phyloP scores from a whole-genome alignment of 352 stramenopile species.

The Pythium apleroticum region DNA sequence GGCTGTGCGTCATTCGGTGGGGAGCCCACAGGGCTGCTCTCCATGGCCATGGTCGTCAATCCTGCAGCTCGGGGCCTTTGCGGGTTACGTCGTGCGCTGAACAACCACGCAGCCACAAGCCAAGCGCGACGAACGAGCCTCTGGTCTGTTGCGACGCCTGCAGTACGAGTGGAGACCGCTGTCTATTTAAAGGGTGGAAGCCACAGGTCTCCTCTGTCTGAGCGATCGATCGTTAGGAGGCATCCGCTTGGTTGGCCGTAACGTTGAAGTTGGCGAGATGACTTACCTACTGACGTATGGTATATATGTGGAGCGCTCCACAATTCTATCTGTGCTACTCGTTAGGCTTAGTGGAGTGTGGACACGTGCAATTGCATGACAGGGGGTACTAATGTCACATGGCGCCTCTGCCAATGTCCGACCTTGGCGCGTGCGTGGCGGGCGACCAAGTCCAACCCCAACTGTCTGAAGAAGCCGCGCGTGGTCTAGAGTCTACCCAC shows the following conservation, averaged over 20 bases:
- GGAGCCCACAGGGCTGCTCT: neutral
- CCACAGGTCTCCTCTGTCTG: neutral
- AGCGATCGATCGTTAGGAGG: neutral
- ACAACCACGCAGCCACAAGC: neutral
- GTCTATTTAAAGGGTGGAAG: neutral
- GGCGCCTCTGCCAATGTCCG: slow-evolving; percentile 15
- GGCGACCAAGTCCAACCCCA: neutral
- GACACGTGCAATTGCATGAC: slow-evolving; percentile 1
- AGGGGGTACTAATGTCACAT: neutral
- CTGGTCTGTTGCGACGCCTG: neutral
- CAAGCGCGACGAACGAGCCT: neutral
- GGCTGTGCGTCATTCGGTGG: neutral
- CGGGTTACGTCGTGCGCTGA: neutral
- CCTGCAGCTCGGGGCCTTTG: neutral
- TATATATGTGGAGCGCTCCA: slow-evolving; percentile 5
- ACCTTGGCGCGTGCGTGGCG: slow-evolving; percentile 21
- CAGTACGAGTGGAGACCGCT: neutral
- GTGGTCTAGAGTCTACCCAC: neutral
- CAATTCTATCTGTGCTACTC: neutral
- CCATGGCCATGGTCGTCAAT: slow-evolving; percentile 4
- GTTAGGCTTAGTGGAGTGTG: neutral
- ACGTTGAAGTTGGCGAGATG: neutral
- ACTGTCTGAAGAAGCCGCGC: neutral
- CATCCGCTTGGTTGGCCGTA: neutral
- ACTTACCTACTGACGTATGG: neutral